Percentiles rank a stretch among this genome's conserved stretches.
Evolutionary conservation across 805 yeast species (phyloP).

Genomic region (Starmera dryadoides): DNA sequence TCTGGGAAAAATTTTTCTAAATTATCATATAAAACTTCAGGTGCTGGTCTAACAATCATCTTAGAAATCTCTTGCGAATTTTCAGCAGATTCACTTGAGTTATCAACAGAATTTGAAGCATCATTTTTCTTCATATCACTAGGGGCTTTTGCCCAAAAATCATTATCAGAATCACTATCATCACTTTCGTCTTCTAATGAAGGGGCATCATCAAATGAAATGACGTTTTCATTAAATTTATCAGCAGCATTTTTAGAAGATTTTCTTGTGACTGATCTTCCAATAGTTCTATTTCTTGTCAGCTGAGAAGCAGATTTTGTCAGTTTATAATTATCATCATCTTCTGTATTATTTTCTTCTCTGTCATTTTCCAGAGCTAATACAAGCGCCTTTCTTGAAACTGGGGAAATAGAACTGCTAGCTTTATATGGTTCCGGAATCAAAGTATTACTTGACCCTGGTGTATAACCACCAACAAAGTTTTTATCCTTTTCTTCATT

Average conservation of each 20-base stretch:
- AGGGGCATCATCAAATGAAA: constrained; percentile 75
- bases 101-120: constrained; percentile 15
- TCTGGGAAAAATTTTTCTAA: constrained; percentile 89
- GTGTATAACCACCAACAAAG: constrained; percentile 30
- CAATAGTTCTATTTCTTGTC: not conserved
- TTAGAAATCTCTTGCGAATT: constrained; percentile 20
- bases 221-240: constrained; percentile 62
- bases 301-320: not conserved
- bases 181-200: constrained; percentile 29
- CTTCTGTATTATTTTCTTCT: not conserved
- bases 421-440: constrained; percentile 34
- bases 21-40: constrained; percentile 88
- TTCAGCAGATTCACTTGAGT: not conserved
- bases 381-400: constrained; percentile 8
- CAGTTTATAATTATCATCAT: not conserved
- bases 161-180: constrained; percentile 42
- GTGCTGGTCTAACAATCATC: constrained; percentile 87
- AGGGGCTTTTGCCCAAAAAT: constrained; percentile 51
- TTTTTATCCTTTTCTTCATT: constrained; percentile 17
- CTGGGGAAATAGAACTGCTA: constrained; percentile 16
- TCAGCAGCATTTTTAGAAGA: constrained; percentile 33
- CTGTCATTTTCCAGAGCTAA: not conserved
- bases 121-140: constrained; percentile 13
- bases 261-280: constrained; percentile 19
- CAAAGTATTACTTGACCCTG: constrained; percentile 34